Conservation (phyloP, 805 yeast species). For the Candida xyloterini region DNA sequence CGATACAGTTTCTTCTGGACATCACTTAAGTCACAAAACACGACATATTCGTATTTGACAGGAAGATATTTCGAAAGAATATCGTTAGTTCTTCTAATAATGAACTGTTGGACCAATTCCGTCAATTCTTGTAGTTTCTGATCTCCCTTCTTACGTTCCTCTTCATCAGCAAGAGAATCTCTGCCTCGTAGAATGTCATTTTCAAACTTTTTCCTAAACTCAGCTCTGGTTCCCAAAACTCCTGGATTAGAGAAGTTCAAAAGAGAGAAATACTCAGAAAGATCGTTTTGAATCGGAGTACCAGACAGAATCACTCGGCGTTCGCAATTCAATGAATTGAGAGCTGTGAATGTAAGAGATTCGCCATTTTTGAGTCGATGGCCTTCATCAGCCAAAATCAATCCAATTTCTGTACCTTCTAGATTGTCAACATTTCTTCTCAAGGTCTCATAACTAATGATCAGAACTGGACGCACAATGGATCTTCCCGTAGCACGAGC, state of each 20-base stretch:
- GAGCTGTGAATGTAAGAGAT: conserved; percentile 83
- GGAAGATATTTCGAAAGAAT: conserved; percentile 91
- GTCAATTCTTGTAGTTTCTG: conserved; percentile 67
- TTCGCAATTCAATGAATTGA: conserved; percentile 78
- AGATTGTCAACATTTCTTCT: conserved; percentile 79
- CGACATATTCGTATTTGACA: conserved; percentile 93
- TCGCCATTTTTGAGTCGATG: conserved; percentile 86
- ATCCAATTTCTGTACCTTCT: conserved; percentile 76
- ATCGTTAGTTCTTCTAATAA: conserved; percentile 93
- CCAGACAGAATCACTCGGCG: conserved; percentile 92
- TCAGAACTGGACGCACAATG: conserved; percentile 88
- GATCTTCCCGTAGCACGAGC: conserved; percentile 83
- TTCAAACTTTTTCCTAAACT: conserved; percentile 84
- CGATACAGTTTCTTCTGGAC: conserved; percentile 71
- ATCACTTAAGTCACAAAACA: conserved; percentile 81
- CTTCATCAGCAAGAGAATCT: conserved; percentile 84
- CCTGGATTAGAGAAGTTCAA: conserved; percentile 95
- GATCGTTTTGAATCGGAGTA: conserved; percentile 94
- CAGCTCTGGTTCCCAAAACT: conserved; percentile 75
- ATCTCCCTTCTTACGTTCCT: conserved; percentile 69
- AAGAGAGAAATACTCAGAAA: conserved; percentile 88
- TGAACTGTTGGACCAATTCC: conserved; percentile 77
- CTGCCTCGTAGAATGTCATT: conserved; percentile 76
- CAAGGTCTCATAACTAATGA: conserved; percentile 90
- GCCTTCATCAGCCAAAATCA: conserved; percentile 84